These are phyloP conservation scores for Aspergillus bertholletiae DNA, from an alignment of 495 filamentous ascomycete species.

Conservation along the genomic window DNA sequence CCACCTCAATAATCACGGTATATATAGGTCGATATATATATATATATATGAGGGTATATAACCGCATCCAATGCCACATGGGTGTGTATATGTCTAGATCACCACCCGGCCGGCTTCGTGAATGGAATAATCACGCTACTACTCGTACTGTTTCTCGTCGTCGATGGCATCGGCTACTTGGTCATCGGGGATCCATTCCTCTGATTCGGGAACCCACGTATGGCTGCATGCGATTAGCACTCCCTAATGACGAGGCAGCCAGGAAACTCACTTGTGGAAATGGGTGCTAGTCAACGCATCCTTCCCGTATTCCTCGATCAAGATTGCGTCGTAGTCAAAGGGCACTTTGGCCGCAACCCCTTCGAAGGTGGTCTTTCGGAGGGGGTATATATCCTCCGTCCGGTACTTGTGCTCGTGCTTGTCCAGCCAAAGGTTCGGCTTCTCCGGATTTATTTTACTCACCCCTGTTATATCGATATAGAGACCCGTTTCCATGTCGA, in stretches of 20 bases:
- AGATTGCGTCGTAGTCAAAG: conserved; percentile 55
- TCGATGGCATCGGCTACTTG: conserved; percentile 10
- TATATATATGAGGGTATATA: background rate
- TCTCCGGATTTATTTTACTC: conserved; percentile 58
- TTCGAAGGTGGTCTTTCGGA: conserved; percentile 58
- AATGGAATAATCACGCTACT: conserved; percentile 4
- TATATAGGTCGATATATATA: background rate
- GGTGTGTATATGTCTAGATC: too few relatives aligned
- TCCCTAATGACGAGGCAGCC: background rate
- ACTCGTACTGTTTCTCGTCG: conserved; percentile 27
- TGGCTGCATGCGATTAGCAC: conserved; percentile 24
- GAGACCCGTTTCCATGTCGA: conserved; percentile 71
- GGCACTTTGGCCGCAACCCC: conserved; percentile 59
- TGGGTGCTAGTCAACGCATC: conserved; percentile 47
- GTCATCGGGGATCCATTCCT: conserved; percentile 34
- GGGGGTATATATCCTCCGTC: conserved; percentile 48
- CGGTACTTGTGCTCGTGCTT: conserved; percentile 77
- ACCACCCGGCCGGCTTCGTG: too few relatives aligned
- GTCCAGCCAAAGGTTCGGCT: conserved; percentile 70
- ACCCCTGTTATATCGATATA: conserved; percentile 89
- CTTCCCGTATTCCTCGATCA: conserved; percentile 56
- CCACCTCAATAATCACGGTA: conserved; percentile 4
- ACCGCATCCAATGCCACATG: background rate
- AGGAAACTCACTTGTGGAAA: conserved; percentile 49
- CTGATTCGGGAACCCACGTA: conserved; percentile 27